phyloP scores from a whole-genome alignment of 352 stramenopile species.

The Globisporangium ultimum region DNA sequence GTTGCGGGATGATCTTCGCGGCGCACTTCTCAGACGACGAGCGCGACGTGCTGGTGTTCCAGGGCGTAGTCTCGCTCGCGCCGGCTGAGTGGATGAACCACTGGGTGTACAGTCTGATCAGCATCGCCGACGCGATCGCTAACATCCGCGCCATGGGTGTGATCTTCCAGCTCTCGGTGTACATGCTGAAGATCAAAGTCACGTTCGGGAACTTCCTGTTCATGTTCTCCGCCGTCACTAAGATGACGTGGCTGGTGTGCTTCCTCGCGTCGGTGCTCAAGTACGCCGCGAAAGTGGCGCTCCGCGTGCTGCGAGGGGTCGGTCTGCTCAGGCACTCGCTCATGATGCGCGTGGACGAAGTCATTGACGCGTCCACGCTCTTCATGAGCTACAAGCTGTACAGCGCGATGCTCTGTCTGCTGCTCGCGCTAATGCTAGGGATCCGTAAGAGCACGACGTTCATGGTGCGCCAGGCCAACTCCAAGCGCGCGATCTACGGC shows the following conservation, averaged over 20 bases:
- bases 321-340: constrained; percentile 4
- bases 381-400: constrained; percentile 35
- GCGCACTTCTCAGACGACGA: constrained; percentile 1
- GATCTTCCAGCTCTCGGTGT: constrained; percentile 27
- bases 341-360: constrained; percentile 8
- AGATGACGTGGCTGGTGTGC: constrained; percentile 34
- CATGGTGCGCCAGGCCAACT: constrained; percentile 11
- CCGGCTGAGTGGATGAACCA: constrained; percentile 41
- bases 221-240: constrained; percentile 23
- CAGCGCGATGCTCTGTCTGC: constrained; percentile 20
- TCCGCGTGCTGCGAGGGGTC: constrained; percentile 9
- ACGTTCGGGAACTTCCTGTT: constrained; percentile 31
- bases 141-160: constrained; percentile 29
- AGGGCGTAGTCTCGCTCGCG: constrained; percentile 19
- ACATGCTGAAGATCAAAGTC: constrained; percentile 23
- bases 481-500: constrained; percentile 19
- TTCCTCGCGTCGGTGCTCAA: constrained; percentile 24
- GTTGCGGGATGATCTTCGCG: not conserved
- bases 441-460: constrained; percentile 17
- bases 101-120: constrained; percentile 36
- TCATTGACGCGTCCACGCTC: constrained; percentile 18
- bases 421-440: constrained; percentile 18
- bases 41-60: constrained; percentile 13
- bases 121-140: constrained; percentile 24
- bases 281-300: constrained; percentile 8